phyloP scores from a whole-genome alignment of 106 monocot species.

The Acorus gramineus region DNA sequence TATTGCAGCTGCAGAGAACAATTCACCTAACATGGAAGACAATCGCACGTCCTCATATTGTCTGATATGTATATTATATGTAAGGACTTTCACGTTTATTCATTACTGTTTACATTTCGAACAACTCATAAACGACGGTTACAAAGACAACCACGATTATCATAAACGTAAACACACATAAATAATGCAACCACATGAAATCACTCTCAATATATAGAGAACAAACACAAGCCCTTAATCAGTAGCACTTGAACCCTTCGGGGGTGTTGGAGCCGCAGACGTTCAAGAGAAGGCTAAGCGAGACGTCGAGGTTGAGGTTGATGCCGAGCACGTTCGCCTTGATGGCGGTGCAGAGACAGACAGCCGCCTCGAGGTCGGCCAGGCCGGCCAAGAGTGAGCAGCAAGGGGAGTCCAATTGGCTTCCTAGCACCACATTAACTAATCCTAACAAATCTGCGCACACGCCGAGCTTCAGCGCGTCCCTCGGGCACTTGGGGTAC shows the following conservation, averaged over 20 bases:
- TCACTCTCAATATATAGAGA: too few species aligned
- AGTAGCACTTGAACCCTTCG: conserved; percentile 10
- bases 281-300: conserved; percentile 12
- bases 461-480: conserved; percentile 15
- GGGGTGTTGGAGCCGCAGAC: conserved; percentile 15
- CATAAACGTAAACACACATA: too few species aligned
- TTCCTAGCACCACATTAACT: conserved; percentile 2
- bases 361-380: conserved; percentile 20
- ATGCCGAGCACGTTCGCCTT: conserved; percentile 21
- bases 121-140: too few species aligned
- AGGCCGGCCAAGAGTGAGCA: conserved; percentile 13
- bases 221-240: too few species aligned
- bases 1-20: too few species aligned
- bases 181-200: too few species aligned
- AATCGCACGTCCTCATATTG: too few species aligned
- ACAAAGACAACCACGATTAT: too few species aligned
- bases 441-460: conserved; percentile 10
- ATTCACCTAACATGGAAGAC: too few species aligned
- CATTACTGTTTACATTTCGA: too few species aligned
- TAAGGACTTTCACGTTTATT: too few species aligned
- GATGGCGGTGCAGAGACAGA: conserved; percentile 20
- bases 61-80: too few species aligned
- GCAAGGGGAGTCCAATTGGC: conserved; percentile 8
- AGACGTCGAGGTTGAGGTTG: conserved; percentile 10
- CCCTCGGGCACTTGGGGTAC: conserved; percentile 3